phyloP scores from a whole-genome alignment of 345 rosid genomes.

The Brassica nigra region DNA sequence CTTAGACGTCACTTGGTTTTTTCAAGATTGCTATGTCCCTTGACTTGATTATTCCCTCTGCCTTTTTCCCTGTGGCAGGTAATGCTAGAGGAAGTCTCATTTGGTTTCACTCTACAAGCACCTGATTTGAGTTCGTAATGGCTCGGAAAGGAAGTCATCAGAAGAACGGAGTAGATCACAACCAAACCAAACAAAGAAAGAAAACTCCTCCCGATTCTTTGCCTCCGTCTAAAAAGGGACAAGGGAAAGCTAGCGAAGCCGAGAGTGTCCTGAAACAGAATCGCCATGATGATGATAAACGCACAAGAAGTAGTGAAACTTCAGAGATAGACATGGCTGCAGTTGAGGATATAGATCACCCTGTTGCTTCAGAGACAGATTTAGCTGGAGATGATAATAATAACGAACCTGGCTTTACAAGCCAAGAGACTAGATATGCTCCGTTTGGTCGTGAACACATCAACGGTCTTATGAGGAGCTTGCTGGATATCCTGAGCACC shows the following conservation, averaged over 20 bases:
- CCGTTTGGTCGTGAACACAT: conserved; percentile 42
- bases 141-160: conserved; percentile 85
- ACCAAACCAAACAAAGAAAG: conserved; percentile 49
- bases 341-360: conserved; percentile 38
- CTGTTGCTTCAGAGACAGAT: conserved; percentile 43
- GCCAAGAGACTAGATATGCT: conserved; percentile 40
- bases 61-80: conserved; percentile 36
- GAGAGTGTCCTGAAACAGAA: conserved; percentile 53
- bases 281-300: conserved; percentile 48
- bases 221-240: conserved; percentile 40
- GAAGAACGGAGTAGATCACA: conserved; percentile 66
- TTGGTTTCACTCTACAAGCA: conserved; percentile 21
- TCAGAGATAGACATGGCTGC: conserved; percentile 44
- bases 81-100: conserved; percentile 16
- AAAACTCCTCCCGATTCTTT: conserved; percentile 53
- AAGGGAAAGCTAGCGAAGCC: conserved; percentile 48
- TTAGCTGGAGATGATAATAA: conserved; percentile 40
- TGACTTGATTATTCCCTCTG: neutral
- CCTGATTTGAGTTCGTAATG: conserved; percentile 46
- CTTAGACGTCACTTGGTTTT: neutral
- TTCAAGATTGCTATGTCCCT: neutral
- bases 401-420: conserved; percentile 30
- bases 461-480: conserved; percentile 42
- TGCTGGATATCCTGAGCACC: conserved; percentile 50
- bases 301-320: conserved; percentile 33